These are phyloP conservation scores for Cytospora schulzeri DNA, from an alignment of 2,329 filamentous ascomycete genomes.

Conservation along the genomic window DNA sequence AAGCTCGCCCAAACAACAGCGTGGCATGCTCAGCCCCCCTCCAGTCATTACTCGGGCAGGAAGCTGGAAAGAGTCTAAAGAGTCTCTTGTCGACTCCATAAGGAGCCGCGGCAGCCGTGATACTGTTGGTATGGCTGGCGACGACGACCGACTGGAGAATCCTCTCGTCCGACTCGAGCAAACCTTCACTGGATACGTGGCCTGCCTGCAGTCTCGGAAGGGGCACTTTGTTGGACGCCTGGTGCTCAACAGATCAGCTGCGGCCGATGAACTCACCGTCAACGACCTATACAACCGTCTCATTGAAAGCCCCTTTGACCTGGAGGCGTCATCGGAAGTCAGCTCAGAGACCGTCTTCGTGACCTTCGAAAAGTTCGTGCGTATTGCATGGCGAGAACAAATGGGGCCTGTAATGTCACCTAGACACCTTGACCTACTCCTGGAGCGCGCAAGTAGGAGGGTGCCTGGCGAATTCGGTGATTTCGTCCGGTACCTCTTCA, in stretches of 20 bases:
- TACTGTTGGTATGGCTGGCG: conserved; percentile 44
- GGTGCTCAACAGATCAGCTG: conserved; percentile 64
- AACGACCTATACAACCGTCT: conserved; percentile 91
- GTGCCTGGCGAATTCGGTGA: conserved; percentile 74
- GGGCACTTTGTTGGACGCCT: conserved; percentile 82
- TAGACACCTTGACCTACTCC: conserved; percentile 72
- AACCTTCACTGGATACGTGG: conserved; percentile 80
- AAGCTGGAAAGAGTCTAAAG: conserved; percentile 34
- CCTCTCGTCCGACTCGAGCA: conserved; percentile 77
- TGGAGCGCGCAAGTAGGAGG: conserved; percentile 64
- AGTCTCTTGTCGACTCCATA: conserved; percentile 57
- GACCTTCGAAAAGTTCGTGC: conserved; percentile 90
- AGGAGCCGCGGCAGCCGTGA: conserved; percentile 52
- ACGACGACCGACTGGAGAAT: conserved; percentile 62
- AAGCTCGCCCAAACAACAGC: conserved; percentile 44
- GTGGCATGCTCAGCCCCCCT: conserved; percentile 32
- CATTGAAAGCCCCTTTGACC: conserved; percentile 78
- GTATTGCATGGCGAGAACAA: conserved; percentile 83
- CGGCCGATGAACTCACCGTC: conserved; percentile 76
- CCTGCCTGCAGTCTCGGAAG: conserved; percentile 80
- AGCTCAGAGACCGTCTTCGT: conserved; percentile 84
- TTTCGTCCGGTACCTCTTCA: conserved; percentile 65
- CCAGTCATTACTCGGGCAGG: conserved; percentile 22
- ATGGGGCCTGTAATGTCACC: conserved; percentile 83
- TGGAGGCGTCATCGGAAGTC: conserved; percentile 74